Evolutionary conservation across 2,329 filamentous ascomycete genomes (phyloP), one percentile per base, ranked within the genome.

Genomic region (Basipetospora chlamydospora): DNA sequence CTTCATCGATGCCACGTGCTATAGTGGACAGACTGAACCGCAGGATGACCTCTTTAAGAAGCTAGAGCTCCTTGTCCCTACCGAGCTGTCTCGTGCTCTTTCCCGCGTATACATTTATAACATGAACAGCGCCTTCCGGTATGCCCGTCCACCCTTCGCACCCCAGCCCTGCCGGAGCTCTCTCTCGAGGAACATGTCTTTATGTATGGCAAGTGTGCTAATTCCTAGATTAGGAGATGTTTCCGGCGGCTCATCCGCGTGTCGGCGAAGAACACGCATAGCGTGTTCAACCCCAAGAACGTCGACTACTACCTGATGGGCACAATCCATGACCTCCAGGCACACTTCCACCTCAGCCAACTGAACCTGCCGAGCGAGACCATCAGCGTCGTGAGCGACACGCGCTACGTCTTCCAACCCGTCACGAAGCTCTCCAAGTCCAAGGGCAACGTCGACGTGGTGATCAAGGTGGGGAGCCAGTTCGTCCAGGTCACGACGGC

Each of bases 51-150:
- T 80, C 2, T 76, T 80, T 47, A 70, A 69, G 37, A 77, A 69
- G 46, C 56, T 79, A 7, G 74, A 80, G 47, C 55, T 69, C 9
- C 61, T 81, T 3, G 74, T 71, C 3, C 76, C 77, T 0, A 62
- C 63, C 0, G 77, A 81, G 45, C 52, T 80, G 30, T 63, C 67
- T 2, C 63, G 62, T 35, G 70, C 76, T 41, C 56, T 80, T 4
- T 61, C 67, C 2, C 64, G 74, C 26, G 64, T 79, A 28, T 81
- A 80, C 44, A 63, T 81, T 12, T 80, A 81, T 54, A 81, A 81
- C 48, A 80, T 80, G 75, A 81, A 81, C 46, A 79, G 71, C 47
- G 68, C 73, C 9, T 80, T 77, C 51, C 67, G 70, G 67, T 70
- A 55, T 2, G 9, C 3, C 9, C 22, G 18, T 18, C 31, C n/a